Base-by-base conservation (phyloP, 2,329 filamentous ascomycete species). In the Trichophyton mentagrophytes region DNA sequence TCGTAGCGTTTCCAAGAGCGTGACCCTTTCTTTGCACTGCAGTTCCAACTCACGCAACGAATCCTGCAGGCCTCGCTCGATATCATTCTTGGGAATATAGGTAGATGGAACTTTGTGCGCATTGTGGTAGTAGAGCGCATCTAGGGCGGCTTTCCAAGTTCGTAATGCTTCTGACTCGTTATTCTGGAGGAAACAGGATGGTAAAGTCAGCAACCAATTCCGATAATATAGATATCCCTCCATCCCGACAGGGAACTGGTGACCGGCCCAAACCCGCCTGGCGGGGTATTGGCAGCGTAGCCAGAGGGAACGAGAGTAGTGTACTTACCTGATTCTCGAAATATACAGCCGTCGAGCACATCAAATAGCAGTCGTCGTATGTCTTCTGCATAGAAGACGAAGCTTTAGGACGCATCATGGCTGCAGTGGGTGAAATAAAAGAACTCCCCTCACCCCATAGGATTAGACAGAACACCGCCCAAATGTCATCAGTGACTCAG, bases 351-450 rank as follows among this genome's bases (percentile, higher is more conserved):
- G 91, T 97, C 13, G 91, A 96, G 76, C 91, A 96, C 71, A 87
- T 90, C 68, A 96, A 77, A 76, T 96, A 96, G 74, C 88, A 91
- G 74, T 97, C 90, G 77, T 97, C 92, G 77, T 97, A 97, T 61
- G 90, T 95, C 82, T 96, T 96, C 77, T 97, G 92, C 73, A 96
- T 84, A 64, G 85, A 85, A 74, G 87, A 85, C 70, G 85, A 80
- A 64, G 80, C 78, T 70, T 84, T 85, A 72, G 73, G 73, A 71
- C 76, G 76, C 73, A 78, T 81, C 77, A 79, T 80, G n/a, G 55
- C 36, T 27, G 51, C n/a, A 30, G 51, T 38, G n/a, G 51, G 30
- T 27, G 9, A 17, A n/a, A 44, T 3, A 8, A 17, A 38, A 38
- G 58, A 46, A 49, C 17, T 55, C 27, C 22, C 22, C 36, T 60